Conservation (phyloP, 768 basidiomycete genomes). For the Pisolithus microcarpus region DNA sequence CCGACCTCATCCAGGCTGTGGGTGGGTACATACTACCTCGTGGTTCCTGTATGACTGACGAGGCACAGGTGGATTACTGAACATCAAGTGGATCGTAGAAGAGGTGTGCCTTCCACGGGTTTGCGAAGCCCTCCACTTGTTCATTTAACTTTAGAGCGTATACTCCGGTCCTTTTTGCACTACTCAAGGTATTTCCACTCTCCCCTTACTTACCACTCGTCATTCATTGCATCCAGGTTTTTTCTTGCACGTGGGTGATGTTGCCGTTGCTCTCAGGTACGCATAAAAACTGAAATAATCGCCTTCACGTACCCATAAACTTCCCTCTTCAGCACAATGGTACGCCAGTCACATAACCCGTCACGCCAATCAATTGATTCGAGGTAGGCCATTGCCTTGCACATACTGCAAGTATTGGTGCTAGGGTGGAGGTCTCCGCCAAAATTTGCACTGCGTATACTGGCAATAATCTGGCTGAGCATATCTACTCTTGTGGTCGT, state of each 20-base stretch:
- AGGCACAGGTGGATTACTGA: too few species aligned
- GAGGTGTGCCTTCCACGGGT: too few species aligned
- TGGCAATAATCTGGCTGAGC: conserved; percentile 33
- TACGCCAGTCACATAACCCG: conserved; percentile 1
- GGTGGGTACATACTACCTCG: conserved; percentile 13
- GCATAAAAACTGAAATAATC: conserved; percentile 4
- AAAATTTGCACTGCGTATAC: conserved; percentile 26
- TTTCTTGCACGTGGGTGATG: conserved; percentile 34
- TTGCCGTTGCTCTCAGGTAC: conserved; percentile 35
- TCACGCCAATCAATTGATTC: background rate
- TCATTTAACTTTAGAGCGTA: conserved; percentile 18
- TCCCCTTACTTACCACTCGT: background rate
- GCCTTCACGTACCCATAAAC: conserved; percentile 1
- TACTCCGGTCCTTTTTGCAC: conserved; percentile 26
- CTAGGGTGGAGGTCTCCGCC: conserved; percentile 25
- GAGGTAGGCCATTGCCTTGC: too few species aligned
- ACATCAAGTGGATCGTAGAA: too few species aligned
- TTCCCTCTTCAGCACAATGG: conserved; percentile 11
- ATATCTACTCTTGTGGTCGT: conserved; percentile 34
- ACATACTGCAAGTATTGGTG: too few species aligned
- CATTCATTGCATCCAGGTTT: conserved; percentile 18
- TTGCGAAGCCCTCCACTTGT: too few species aligned
- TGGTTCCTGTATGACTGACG: background rate
- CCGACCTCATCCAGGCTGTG: conserved; percentile 29
- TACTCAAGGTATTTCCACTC: conserved; percentile 25